Conservation (phyloP, 345 rosid genomes). For the Eucalyptus virginea region DNA sequence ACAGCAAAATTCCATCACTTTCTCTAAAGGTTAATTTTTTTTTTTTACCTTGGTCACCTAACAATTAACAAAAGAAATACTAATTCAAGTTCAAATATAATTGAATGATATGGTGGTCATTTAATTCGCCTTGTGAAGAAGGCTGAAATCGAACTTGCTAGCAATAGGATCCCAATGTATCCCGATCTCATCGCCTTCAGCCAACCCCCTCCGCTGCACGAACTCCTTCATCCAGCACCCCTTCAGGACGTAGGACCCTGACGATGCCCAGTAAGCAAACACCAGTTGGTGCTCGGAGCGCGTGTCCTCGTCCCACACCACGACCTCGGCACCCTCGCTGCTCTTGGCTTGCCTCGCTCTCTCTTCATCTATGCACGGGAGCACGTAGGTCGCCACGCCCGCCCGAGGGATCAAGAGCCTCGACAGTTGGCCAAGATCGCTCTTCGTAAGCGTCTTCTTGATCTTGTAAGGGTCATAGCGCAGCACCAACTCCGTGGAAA, state of each 20-base stretch:
- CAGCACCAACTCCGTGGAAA: background rate
- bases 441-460: background rate
- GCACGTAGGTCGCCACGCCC: background rate
- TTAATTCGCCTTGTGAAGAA: background rate
- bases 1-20: background rate
- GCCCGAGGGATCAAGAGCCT: background rate
- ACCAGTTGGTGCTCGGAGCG: background rate
- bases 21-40: background rate
- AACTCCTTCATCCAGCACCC: background rate
- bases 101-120: no score
- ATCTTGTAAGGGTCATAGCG: background rate
- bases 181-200: background rate
- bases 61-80: background rate
- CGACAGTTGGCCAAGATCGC: background rate
- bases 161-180: background rate
- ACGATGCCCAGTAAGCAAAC: background rate
- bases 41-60: background rate
- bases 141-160: background rate
- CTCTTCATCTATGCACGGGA: background rate
- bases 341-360: background rate
- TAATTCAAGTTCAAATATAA: background rate
- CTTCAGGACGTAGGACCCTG: background rate
- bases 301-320: background rate
- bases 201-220: background rate
- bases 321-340: background rate